Evolutionary conservation across 805 yeast species (phyloP), one percentile per base, ranked within the genome.

Genomic region (Kodamaea jinghongensis): DNA sequence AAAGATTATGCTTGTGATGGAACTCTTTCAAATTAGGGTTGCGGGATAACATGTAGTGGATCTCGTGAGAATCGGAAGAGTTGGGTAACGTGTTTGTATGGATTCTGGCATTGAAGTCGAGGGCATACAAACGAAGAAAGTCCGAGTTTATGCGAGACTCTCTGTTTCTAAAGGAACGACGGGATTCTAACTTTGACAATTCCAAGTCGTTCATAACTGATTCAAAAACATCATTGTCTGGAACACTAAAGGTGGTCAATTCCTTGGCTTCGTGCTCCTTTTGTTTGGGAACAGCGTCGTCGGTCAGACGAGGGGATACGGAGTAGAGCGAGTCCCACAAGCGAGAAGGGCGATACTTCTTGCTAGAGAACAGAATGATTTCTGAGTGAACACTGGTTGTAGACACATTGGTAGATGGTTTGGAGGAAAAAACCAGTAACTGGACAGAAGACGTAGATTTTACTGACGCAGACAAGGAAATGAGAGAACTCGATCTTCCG

Each of bases 111-210:
- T 65, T 55, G 43, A 60, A 67, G 49, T 77, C 81, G 33, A 67
- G 61, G 1, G 83, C 73, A 45, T 76, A 77, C 27, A 74, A 57
- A 39, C 73, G 57, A 16, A 78, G 54, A 42, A 78, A 78, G 23
- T 59, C 56, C 6, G 77, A 58, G 50, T 78, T 78, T 31, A 77
- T 64, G 39, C 83, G 62, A 26, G 71, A 67, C 42, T 76, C 81
- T 42, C 82, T 60, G 42, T 56, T 58, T 15, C 40, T 47, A 35
- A 42, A 47, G 30, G 40, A 32, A n/a, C 39, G 36, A 10, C 45
- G 38, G 7, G 45, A 28, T 12, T 42, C 46, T 11, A 36, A 28
- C 31, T 41, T 41, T 17, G 33, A 31, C 28, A 32, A 32, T 17
- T 41, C 44, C 15, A 38, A 17, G 25, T 37, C 36, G 12, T 28